A percentile compares a stretch with the other conserved stretches of the same genome.
phyloP scores from a whole-genome alignment of 2,329 filamentous ascomycete genomes.

The Hypoxylon sp. region DNA sequence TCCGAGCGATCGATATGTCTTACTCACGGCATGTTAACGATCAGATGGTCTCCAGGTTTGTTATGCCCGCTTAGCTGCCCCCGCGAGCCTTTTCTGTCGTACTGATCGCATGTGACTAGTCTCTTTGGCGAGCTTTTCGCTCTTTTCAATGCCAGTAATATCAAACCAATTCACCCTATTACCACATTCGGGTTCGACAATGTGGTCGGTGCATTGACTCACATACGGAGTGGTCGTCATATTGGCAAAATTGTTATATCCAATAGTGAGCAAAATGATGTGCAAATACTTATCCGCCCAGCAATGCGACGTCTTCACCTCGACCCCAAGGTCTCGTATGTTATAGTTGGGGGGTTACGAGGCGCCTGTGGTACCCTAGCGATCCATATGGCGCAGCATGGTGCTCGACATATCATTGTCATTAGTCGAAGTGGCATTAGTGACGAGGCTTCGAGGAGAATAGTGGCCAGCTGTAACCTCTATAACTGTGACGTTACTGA shows the following conservation, averaged over 20 bases:
- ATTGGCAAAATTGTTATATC: conserved; percentile 33
- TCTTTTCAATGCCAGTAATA: conserved; percentile 25
- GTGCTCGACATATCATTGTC: conserved; percentile 46
- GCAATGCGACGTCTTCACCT: conserved; percentile 32
- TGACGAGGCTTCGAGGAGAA: conserved; percentile 5
- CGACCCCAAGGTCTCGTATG: conserved; percentile 42
- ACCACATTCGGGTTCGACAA: conserved; percentile 42
- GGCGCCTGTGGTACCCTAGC: conserved; percentile 49
- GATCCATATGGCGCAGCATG: conserved; percentile 45
- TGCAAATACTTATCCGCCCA: conserved; percentile 39
- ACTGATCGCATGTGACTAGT: neutral
- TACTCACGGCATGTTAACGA: conserved; percentile 11
- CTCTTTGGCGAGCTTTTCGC: conserved; percentile 17
- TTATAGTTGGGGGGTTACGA: conserved; percentile 50
- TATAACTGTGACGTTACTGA: conserved; percentile 4
- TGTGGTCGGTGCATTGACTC: conserved; percentile 43
- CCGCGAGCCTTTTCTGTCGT: too few species aligned
- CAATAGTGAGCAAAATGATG: conserved; percentile 17
- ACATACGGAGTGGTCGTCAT: conserved; percentile 48
- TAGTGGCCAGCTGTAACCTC: neutral
- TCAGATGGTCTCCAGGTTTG: neutral
- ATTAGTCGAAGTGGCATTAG: conserved; percentile 4
- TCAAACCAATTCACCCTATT: conserved; percentile 46
- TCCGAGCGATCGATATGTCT: conserved; percentile 32
- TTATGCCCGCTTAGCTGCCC: neutral